Base-by-base conservation (phyloP, 768 basidiomycete genomes). In the Podaxis pistillaris region DNA sequence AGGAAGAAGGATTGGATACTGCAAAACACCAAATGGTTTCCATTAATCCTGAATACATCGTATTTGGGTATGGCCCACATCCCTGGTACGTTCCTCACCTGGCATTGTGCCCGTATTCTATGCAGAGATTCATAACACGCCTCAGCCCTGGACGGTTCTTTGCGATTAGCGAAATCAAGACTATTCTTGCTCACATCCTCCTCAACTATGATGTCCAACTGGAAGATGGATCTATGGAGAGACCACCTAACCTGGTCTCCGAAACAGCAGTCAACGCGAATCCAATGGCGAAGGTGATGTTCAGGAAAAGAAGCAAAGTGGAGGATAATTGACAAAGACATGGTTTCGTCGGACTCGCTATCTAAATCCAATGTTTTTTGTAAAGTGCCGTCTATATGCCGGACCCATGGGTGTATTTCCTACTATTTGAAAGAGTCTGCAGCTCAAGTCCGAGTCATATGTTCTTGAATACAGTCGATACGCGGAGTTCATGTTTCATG, bases 151-250 rank as follows among this genome's bases (percentile, higher is more conserved):
- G 78, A 19, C 73, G 80, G 1, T 80, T 81, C 69, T 78, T 82
- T 63, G 79, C 76, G 3, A 73, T 76, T 0, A 71, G 64, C 13
- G 76, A 78, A 61, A 58, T 83, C 53, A 82, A 83, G 60, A 64
- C 72, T 0, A 77, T 83, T 72, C 64, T 83, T 51, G 79, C 79
- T 0, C 72, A 81, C 44, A 64, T 81, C 30, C 60, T 83, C 15
- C 17, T 70, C 58, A 71, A 72, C 51, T 79, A 76, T 63, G 78
- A 78, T 63, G 64, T 80, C 24, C 77, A 76, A 65, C 63, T 75
- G 13, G 54, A 61, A 15, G 30, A 50, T 52, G 51, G 50, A 26
- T 60, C 63, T 3, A 49, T 41, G 52, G 41, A 51, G 11, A 44
- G 63, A 13, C 63, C 53, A 6, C 11, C 19, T n/a, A 58, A 53